Percentiles rank a stretch among this genome's conserved stretches.
Evolutionary conservation across 257 asterid species (phyloP).

Genomic region (Buddleja alternifolia): DNA sequence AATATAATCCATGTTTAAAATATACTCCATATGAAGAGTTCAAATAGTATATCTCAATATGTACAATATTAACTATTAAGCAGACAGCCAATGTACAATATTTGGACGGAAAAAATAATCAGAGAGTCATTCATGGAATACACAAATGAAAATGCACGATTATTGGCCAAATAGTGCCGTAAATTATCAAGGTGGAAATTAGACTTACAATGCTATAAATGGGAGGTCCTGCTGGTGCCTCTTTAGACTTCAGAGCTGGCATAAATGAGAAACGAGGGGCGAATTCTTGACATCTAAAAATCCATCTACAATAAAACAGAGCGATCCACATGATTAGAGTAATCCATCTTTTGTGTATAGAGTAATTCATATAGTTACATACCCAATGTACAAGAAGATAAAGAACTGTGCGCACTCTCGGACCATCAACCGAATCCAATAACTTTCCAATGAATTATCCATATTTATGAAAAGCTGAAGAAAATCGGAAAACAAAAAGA

Average conservation of each 20-base stretch:
- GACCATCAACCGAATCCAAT: conserved; percentile 77
- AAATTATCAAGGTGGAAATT: not conserved
- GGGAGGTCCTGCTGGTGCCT: conserved; percentile 62
- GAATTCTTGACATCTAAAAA: conserved; percentile 69
- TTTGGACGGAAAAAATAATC: not conserved
- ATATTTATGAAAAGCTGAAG: conserved; percentile 70
- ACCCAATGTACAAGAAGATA: conserved; percentile 83
- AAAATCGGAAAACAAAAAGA: too few species aligned
- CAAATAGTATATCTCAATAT: not conserved
- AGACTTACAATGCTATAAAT: conserved; percentile 86
- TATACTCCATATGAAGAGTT: not conserved
- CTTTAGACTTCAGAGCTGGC: conserved; percentile 57
- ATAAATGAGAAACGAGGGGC: conserved; percentile 78
- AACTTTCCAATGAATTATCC: conserved; percentile 58
- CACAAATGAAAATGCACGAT: conserved; percentile 2
- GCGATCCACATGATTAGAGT: conserved; percentile 12
- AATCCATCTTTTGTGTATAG: not conserved
- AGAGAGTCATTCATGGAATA: not conserved
- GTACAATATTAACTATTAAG: too few species aligned
- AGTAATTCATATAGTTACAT: conserved; percentile 10
- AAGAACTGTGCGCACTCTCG: conserved; percentile 85
- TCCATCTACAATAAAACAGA: conserved; percentile 60
- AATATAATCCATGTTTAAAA: not conserved
- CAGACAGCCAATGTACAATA: too few species aligned
- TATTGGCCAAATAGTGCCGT: conserved; percentile 5